These are phyloP conservation scores for Plasmopara halstedii DNA, from an alignment of 352 stramenopile species.

Conservation along the genomic window DNA sequence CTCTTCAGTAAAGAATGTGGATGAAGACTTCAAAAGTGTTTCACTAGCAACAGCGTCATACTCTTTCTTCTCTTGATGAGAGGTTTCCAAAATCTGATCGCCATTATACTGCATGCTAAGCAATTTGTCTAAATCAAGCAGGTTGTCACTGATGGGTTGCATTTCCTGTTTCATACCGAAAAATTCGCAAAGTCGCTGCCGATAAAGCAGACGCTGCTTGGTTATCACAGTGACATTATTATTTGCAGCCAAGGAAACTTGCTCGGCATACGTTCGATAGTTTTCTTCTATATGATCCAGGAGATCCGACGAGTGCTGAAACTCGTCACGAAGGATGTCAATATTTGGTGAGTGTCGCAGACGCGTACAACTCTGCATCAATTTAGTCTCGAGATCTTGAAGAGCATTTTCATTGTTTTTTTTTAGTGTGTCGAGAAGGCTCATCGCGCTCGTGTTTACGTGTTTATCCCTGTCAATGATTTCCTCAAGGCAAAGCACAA, in stretches of 20 bases:
- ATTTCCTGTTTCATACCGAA: conserved; percentile 33
- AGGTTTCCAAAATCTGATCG: conserved; percentile 25
- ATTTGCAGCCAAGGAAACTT: conserved; percentile 29
- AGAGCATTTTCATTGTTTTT: conserved; percentile 53
- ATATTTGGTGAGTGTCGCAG: conserved; percentile 73
- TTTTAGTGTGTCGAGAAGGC: conserved; percentile 69
- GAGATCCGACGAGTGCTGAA: conserved; percentile 39
- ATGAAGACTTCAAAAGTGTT: neutral
- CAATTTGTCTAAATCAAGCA: conserved; percentile 29
- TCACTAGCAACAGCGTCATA: neutral
- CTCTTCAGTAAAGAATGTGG: neutral
- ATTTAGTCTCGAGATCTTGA: conserved; percentile 37
- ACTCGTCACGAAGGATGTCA: conserved; percentile 43
- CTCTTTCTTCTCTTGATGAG: neutral
- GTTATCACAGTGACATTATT: conserved; percentile 48
- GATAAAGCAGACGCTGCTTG: conserved; percentile 39
- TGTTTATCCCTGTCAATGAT: conserved; percentile 47
- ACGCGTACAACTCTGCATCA: conserved; percentile 34
- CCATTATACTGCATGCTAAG: conserved; percentile 40
- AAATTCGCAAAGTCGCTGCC: conserved; percentile 31
- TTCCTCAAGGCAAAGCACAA: conserved; percentile 50
- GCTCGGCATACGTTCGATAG: conserved; percentile 69
- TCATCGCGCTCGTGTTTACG: conserved; percentile 60
- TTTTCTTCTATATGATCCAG: conserved; percentile 63
- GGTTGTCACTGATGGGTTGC: neutral